These are phyloP conservation scores for Ophiostoma populinum DNA, from an alignment of 2,329 filamentous ascomycete species.

Conservation along the genomic window DNA sequence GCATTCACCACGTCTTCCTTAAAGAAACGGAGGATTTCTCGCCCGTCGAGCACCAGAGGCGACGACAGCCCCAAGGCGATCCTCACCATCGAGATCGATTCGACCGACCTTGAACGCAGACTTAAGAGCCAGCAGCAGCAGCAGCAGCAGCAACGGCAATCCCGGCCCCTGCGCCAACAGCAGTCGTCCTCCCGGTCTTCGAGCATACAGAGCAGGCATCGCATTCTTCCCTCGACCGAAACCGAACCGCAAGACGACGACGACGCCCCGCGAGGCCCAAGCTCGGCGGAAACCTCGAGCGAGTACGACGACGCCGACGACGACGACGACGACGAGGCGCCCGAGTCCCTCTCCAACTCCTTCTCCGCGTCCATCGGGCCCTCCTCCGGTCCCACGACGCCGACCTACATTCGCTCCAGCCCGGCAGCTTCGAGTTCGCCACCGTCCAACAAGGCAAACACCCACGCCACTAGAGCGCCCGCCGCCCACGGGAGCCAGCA, in stretches of 20 bases:
- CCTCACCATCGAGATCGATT: conserved; percentile 15
- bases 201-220: not conserved
- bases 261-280: no score
- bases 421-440: not conserved
- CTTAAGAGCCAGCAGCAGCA: no score
- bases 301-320: conserved; percentile 2
- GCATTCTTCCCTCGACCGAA: conserved; percentile 10
- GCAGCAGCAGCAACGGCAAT: not conserved
- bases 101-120: conserved; percentile 13
- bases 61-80: conserved; percentile 19
- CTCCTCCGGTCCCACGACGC: conserved; percentile 20
- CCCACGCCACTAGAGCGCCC: conserved; percentile 1
- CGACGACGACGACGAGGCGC: conserved; percentile 13
- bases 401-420: conserved; percentile 20
- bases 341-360: conserved; percentile 31
- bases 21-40: conserved; percentile 55
- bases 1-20: conserved; percentile 53
- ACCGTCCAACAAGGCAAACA: conserved; percentile 3
- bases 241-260: conserved; percentile 2
- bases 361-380: conserved; percentile 26
- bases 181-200: not conserved
- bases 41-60: conserved; percentile 21
- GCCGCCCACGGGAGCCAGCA: not conserved
- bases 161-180: not conserved
- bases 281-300: no score